Evolutionary conservation across 306 rosid genomes (phyloP), one percentile per base, ranked within the genome.

Genomic region (Cucumis melo): DNA sequence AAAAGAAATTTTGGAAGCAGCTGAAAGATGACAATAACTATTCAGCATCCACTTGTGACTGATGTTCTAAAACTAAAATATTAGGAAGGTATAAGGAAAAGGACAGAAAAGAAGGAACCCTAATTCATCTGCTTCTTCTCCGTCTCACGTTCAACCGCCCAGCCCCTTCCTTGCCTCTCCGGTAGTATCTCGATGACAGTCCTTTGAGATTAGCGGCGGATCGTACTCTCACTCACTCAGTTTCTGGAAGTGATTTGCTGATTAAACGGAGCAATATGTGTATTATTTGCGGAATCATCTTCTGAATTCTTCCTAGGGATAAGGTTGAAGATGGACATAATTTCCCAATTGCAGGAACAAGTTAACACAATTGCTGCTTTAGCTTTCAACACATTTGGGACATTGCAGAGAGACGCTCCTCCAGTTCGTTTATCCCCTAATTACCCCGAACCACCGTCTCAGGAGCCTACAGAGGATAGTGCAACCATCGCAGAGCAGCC

Each of bases 371-470:
- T 91, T 71, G 93, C 98, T 5, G 67, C 88, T 75, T 85, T 93
- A 39, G 85, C 92, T 51, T 93, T 89, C 81, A 91, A 93, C 74
- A 91, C 94, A 20, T 51, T 91, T 53, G 98, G 97, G 77, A 80
- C 93, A 32, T 67, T 93, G 66, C 98, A 93, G 82, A 89, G 98
- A 79, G 98, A 93, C 66, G 97, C 97, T 57, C 92, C 97, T 78
- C 91, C 96, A n/a, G 91, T 87, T 66, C 81, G 87, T 11, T 87
- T 93, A 66, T 86, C 93, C 6, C 89, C 88, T 59, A 87, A 83
- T 71, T 93, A 93, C 80, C 97, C 96, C 2, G 98, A 93, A 73
- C 96, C 96, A 44, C 93, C 97, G 1, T 62, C 88, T 23, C 54
- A 61, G 0, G 88, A 84, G 48, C 85, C 89, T 15, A 73, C 87